Conservation (phyloP, 164 flowering plant genomes). For the Vitis amurensis region DNA sequence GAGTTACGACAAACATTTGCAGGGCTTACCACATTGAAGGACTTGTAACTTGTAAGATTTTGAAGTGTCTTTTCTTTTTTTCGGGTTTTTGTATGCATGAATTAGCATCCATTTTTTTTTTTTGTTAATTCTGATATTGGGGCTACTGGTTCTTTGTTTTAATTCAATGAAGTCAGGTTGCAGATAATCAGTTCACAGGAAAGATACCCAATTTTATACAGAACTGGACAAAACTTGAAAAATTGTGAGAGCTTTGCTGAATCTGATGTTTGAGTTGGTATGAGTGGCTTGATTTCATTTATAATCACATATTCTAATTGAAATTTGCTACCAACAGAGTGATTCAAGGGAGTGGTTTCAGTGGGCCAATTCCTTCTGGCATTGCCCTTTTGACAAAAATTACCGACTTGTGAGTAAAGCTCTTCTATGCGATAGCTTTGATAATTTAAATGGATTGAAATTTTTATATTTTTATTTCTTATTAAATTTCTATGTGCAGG, state of each 20-base stretch:
- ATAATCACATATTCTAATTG: background rate
- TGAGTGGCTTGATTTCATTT: no score
- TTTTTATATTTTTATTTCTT: background rate
- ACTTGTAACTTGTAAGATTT: slow-evolving; percentile 51
- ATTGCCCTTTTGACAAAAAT: slow-evolving; percentile 25
- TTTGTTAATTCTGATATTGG: no score
- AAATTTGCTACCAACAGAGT: slow-evolving; percentile 18
- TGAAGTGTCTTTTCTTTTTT: background rate
- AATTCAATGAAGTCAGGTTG: slow-evolving; percentile 33
- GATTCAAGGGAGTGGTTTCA: slow-evolving; percentile 41
- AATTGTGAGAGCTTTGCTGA: slow-evolving; percentile 26
- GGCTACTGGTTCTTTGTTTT: background rate
- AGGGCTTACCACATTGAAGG: slow-evolving; percentile 31
- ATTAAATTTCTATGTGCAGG: slow-evolving; percentile 33
- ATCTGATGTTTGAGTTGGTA: background rate
- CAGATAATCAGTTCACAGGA: slow-evolving; percentile 48
- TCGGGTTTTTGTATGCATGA: no score
- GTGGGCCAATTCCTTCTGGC: slow-evolving; percentile 43
- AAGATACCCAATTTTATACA: slow-evolving; percentile 48
- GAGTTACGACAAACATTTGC: slow-evolving; percentile 42
- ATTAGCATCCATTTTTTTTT: no score
- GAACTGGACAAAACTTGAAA: slow-evolving; percentile 35
- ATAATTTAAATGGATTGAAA: no score
- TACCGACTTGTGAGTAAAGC: slow-evolving; percentile 33
- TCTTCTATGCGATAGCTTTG: background rate